Percentiles rank a stretch among this genome's conserved stretches.
Evolutionary conservation across 108 stramenopile species (phyloP).

Genomic region (Cylindrotheca closterium): DNA sequence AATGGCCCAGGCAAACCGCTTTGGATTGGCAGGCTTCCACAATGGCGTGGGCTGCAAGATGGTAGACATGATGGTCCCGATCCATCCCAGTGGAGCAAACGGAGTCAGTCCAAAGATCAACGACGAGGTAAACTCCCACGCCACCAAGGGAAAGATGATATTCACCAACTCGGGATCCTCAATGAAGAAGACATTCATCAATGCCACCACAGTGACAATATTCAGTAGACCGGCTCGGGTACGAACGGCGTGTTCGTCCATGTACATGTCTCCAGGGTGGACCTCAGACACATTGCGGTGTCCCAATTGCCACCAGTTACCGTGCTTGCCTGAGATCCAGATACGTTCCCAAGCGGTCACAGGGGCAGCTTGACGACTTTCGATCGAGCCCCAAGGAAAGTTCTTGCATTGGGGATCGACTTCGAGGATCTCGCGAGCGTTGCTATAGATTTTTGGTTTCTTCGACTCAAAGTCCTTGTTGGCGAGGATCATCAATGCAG

Average conservation of each 20-base stretch:
- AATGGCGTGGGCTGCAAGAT: conserved; percentile 29
- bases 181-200: conserved; percentile 54
- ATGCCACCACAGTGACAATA: conserved; percentile 51
- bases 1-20: conserved; percentile 66
- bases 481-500: conserved; percentile 40
- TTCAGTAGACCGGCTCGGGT: conserved; percentile 52
- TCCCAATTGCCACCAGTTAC: conserved; percentile 48
- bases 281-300: conserved; percentile 31
- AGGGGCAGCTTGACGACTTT: conserved; percentile 13
- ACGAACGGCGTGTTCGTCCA: conserved; percentile 65
- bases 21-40: conserved; percentile 59
- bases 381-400: conserved; percentile 30
- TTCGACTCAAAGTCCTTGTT: conserved; percentile 29
- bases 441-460: conserved; percentile 17
- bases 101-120: conserved; percentile 51
- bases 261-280: conserved; percentile 49
- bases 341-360: conserved; percentile 34
- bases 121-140: conserved; percentile 37
- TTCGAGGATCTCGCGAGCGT: conserved; percentile 36
- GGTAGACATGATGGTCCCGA: conserved; percentile 35
- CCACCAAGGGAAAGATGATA: conserved; percentile 36
- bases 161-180: conserved; percentile 20
- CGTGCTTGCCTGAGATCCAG: too few relatives aligned
- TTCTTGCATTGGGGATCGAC: conserved; percentile 30
- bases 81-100: conserved; percentile 45